Conservation (phyloP, 1,284 basidiomycete species). For the Salmacisia buchloeana region DNA sequence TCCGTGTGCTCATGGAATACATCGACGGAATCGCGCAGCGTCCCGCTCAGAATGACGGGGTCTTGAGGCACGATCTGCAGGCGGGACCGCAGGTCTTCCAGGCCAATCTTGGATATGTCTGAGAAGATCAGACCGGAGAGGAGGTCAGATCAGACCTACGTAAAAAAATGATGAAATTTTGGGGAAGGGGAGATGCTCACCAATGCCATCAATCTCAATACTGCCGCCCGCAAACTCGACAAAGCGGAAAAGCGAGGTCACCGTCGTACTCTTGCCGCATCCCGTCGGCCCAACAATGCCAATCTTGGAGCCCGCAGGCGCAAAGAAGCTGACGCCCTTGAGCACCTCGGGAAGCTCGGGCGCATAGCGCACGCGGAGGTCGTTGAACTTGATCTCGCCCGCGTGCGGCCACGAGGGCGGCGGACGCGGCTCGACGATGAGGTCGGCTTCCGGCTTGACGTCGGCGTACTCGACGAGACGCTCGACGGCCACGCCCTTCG, state of each 20-base stretch:
- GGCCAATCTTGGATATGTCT: conserved; percentile 54
- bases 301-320: conserved; percentile 67
- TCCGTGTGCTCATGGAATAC: conserved; percentile 33
- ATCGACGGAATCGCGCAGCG: conserved; percentile 36
- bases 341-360: conserved; percentile 56
- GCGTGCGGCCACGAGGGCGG: conserved; percentile 56
- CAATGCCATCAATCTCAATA: conserved; percentile 36
- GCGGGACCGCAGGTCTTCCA: conserved; percentile 54
- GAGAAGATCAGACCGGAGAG: conserved; percentile 53
- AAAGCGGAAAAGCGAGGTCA: conserved; percentile 34
- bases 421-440: conserved; percentile 47
- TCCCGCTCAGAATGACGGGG: conserved; percentile 40
- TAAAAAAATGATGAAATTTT: conserved; percentile 56
- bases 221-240: conserved; percentile 29
- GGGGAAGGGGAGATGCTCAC: conserved; percentile 34
- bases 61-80: conserved; percentile 56
- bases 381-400: conserved; percentile 53
- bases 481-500: conserved; percentile 47
- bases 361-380: conserved; percentile 54
- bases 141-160: conserved; percentile 52
- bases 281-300: conserved; percentile 71
- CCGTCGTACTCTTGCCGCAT: conserved; percentile 50
- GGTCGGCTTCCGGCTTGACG: conserved; percentile 53
- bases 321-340: conserved; percentile 54
- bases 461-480: conserved; percentile 53